Evolutionary conservation across 2,329 filamentous ascomycete genomes (phyloP).

Genomic region (Bipolaris victoriae): DNA sequence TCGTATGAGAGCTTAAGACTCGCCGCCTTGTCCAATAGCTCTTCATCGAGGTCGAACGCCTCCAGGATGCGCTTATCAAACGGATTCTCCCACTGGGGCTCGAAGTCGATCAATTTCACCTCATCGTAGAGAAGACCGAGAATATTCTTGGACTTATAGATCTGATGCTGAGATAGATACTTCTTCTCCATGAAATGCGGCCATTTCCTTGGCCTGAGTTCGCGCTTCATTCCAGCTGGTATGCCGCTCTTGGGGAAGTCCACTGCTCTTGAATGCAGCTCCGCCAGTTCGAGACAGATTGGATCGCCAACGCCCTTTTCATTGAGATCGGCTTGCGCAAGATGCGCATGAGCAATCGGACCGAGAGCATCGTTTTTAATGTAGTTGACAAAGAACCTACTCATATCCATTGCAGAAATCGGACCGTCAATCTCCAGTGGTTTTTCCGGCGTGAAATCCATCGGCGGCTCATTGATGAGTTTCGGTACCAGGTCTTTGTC

Average conservation of each 20-base stretch:
- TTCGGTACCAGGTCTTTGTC: slow-evolving; percentile 70
- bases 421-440: slow-evolving; percentile 63
- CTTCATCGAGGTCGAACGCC: slow-evolving; percentile 63
- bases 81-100: slow-evolving; percentile 70
- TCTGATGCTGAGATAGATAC: slow-evolving; percentile 51
- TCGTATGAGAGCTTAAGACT: slow-evolving; percentile 81
- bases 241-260: slow-evolving; percentile 93
- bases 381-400: slow-evolving; percentile 85
- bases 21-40: slow-evolving; percentile 64
- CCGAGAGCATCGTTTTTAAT: slow-evolving; percentile 89
- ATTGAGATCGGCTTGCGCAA: slow-evolving; percentile 74
- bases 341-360: slow-evolving; percentile 80
- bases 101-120: slow-evolving; percentile 71
- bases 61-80: slow-evolving; percentile 80
- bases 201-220: slow-evolving; percentile 67
- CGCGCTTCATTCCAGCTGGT: slow-evolving; percentile 69
- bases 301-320: slow-evolving; percentile 67
- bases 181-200: slow-evolving; percentile 89
- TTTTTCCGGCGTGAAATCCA: slow-evolving; percentile 72
- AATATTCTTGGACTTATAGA: slow-evolving; percentile 72
- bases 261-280: slow-evolving; percentile 86
- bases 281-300: slow-evolving; percentile 74
- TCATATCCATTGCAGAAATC: slow-evolving; percentile 75
- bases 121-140: slow-evolving; percentile 84
- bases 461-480: slow-evolving; percentile 74